Base-by-base conservation (phyloP, 2,329 filamentous ascomycete species). In the Ceratocystis albifundus region DNA sequence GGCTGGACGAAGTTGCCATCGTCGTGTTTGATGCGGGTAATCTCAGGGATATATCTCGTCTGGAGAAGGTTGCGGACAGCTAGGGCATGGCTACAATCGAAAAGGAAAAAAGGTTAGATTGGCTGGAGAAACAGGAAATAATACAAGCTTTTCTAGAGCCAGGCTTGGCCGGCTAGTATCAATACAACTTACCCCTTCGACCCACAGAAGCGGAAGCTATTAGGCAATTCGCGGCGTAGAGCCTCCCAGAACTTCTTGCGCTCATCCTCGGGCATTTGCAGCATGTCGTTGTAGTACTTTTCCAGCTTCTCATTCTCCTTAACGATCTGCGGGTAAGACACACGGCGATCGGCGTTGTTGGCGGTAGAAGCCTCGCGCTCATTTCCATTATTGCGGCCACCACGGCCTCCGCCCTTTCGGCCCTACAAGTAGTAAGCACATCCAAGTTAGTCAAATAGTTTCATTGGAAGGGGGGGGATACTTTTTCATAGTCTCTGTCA, bases 161-260 rank as follows among this genome's bases (percentile, higher is more conserved):
- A 41, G 10, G 36, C 36, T 41, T 41, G 36, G 3, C 10, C 36
- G 4, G 10, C 36, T 15, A 15, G 36, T 12, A 41, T 12, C 10
- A 41, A 41, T 15, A n/a, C 3, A 28, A 73, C 75, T 28, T 80
- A 90, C 87, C 90, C 89, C 81, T 93, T 95, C 61, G 91, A 96
- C 46, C 94, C 94, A 68, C 91, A 95, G 78, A 99, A 99, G 69
- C 94, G 86, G 80, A 97, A 99, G 76, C 92, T 96, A 79, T 96
- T 97, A 66, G 94, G 94, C 63, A 99, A 80, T 74, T 97, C 92
- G 70, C 87, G 84, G 72, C 86, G 84, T 74, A 97, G 79, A 0
- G 88, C 84, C 46, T 83, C 82, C 94, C 94, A 99, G 77, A 96
- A 97, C 8, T 83, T 81, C 66, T 85, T 80, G 72, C 84, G 85